Base-by-base conservation (phyloP, 352 stramenopile species). In the Globisporangium cylindrosporum region DNA sequence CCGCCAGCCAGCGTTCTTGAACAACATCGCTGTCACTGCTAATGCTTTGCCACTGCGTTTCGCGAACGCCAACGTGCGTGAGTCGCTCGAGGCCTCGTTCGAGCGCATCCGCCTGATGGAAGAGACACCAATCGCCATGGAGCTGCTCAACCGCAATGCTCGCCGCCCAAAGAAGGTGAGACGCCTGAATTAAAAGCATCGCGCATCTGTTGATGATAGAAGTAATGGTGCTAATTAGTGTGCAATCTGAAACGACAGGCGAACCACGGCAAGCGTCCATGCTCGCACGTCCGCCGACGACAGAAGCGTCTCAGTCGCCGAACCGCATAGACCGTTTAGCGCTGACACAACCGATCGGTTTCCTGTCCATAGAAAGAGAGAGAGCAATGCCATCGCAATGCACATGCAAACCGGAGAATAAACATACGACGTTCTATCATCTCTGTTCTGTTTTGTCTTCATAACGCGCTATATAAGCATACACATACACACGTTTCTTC, bases 191-290 rank as follows among this genome's bases (percentile, higher is more conserved):
- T 20, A 14, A 60, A 27, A 48, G 25, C 38, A 58, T 20, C 12
- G 24, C 2, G 15, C 55, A 8, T 27, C 18, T 7, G 6, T 64
- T 18, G 36, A 8, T 38, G 32, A 49, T 48, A 1, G 41, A 8
- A 15, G 0, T 49, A n/a, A 18, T n/a, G 15, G 20, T 55, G 38
- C 27, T 59, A 61, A 62, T 46, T 1, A 12, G 56, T 59, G 20
- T 67, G 10, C 43, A 22, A n/a, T 41, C 32, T 70, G 20, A 20
- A 59, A 54, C 27, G 14, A 25, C 66, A 92, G 84, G 87, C 87
- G 61, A 95, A 95, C 82, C 87, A 93, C 75, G 87, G 87, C 79
- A 95, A 95, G 71, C 87, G 87, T 32, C 87, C 87, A 59, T 95
- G 87, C 78, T 95, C 87, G 66, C 80, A 95, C 78, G 74, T 88